Evolutionary conservation across 2,329 filamentous ascomycete species (phyloP), one percentile per base, ranked within the genome.

Genomic region (Penicillium occitanis): DNA sequence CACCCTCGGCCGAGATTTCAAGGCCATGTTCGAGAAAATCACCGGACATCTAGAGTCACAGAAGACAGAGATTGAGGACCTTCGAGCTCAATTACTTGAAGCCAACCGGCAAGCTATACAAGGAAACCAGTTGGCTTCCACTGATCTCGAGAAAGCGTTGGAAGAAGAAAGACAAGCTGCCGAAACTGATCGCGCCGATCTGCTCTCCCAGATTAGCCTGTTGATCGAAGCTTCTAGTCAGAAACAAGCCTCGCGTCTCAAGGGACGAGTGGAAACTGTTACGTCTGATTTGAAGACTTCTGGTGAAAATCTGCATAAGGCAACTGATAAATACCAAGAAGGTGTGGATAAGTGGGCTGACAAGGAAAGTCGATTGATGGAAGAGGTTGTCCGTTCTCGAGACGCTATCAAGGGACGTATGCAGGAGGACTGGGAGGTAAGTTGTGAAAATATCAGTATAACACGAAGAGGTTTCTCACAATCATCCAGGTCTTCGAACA

Each of bases 1-100:
- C 70, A 85, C 87, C 1, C 85, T 98, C 1, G 93, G 93, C 8
- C 89, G 89, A 67, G 93, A 98, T 70, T 93, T 97, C 81, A 96
- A 94, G 75, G 81, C 82, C 5, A 86, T 94, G 28, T 97, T 98
- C 70, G 92, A 97, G 69, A 89, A 91, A 13, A 83, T 97, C 60
- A 83, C 91, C 60, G 87, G 85, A 69, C 89, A 93, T 70, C 84
- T 97, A 64, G 86, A 87, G 44, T 83, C 87, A 10, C 94, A 98
- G 75, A 91, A 90, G 72, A 82, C 83, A 8, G 92, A 97, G 75
- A 90, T 91, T 0, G 87, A 93, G 69, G 82, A 82, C 35, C 83
- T 99, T 28, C 87, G 91, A 50, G 81, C 86, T 40, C 88, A 96
- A 69, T 84, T 98, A 1, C 84, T 90, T 66, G 81, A 83, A 55